These are phyloP conservation scores for Xanthoconium separans DNA, from an alignment of 1,284 basidiomycete species.

Conservation along the genomic window DNA sequence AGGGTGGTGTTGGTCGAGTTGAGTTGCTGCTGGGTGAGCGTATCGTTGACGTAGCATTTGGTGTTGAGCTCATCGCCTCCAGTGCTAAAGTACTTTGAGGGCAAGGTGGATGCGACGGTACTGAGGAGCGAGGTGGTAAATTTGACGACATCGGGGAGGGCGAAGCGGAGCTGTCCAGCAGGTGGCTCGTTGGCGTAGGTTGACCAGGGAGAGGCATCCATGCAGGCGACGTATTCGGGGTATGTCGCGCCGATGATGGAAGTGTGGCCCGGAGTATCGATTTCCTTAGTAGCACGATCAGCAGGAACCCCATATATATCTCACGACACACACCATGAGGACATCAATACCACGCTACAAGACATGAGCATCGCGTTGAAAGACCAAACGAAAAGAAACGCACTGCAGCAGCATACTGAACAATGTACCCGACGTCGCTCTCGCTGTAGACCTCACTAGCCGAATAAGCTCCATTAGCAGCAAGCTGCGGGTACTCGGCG, in stretches of 20 bases:
- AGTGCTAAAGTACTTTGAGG: conserved; percentile 55
- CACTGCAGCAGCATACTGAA: conserved; percentile 63
- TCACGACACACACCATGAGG: conserved; percentile 23
- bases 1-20: conserved; percentile 44
- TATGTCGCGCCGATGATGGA: conserved; percentile 55
- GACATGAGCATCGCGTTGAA: neutral
- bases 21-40: conserved; percentile 44
- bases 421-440: conserved; percentile 53
- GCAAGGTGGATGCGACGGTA: conserved; percentile 41
- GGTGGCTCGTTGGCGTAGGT: conserved; percentile 64
- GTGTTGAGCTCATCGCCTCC: conserved; percentile 74
- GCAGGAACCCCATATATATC: neutral
- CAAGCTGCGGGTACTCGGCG: conserved; percentile 54
- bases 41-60: conserved; percentile 54
- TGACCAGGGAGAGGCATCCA: conserved; percentile 51
- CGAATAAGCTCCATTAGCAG: conserved; percentile 64
- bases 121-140: conserved; percentile 49
- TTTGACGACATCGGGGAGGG: conserved; percentile 43
- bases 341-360: conserved; percentile 31
- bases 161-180: conserved; percentile 65
- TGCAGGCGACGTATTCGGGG: conserved; percentile 69
- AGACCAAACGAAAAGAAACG: conserved; percentile 15
- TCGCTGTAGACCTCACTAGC: conserved; percentile 52
- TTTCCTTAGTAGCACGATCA: conserved; percentile 44
- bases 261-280: conserved; percentile 76